Evolutionary conservation across 192 early-diverging fungal genomes (phyloP), one percentile per base, ranked within the genome.

Genomic region (Coemansia sp.): DNA sequence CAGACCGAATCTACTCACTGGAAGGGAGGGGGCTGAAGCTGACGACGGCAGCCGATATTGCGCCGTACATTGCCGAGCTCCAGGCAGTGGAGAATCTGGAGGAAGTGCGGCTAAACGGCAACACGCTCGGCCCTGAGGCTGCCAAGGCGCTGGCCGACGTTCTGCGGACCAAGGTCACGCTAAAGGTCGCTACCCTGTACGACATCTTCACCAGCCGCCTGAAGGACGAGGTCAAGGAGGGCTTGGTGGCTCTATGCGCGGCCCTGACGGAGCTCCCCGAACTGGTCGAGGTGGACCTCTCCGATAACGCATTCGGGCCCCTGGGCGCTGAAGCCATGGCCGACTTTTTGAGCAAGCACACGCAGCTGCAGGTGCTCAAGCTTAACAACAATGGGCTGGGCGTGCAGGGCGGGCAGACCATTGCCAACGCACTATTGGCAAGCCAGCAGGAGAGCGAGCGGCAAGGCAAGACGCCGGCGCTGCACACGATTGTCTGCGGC

Each of bases 341-440:
- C 13, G 76, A 84, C 25, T 90, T 98, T 39, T 67, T 96, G 35
- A 83, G 79, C 58, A 82, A 87, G 53, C 91, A 88, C 60, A 77
- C 82, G 16, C 77, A 80, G 29, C 78, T 98, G 20, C 81, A 91
- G 48, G 78, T 83, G 17, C 78, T 98, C n/a, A 82, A 82, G 56
- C 75, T 98, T 22, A 93, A 98, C 80, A 98, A 98, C 82, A 94
- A 94, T 56, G 96, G 96, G 8, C 80, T 98, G 47, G 96, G 96
- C 23, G 79, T 92, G 42, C 81, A 86, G 34, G 94, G 94, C 60
- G 94, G 89, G 21, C 80, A 76, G 8, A 80, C 91, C 20, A 86
- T 98, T 54, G 86, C 92, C 23, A 60, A 84, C 25, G 91, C 93
- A 18, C 76, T 98, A 40, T 61, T 85, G 26, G 84, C 78, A 18